Evolutionary conservation across 2,329 filamentous ascomycete genomes (phyloP).

Genomic region (Aspergillus texensis): DNA sequence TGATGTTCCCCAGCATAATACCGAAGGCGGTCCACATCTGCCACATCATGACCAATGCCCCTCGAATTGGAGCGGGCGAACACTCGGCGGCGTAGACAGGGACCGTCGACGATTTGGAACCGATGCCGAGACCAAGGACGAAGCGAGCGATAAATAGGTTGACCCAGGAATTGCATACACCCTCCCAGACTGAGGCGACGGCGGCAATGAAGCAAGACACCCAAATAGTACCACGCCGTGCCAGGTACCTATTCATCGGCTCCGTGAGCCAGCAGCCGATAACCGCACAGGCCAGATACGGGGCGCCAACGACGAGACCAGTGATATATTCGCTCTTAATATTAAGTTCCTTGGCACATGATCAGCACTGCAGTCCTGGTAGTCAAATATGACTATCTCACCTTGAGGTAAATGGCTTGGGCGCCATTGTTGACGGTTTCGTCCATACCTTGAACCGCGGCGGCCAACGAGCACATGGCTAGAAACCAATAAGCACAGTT

Average conservation of each 20-base stretch:
- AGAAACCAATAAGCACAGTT: not conserved
- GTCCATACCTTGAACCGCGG: slow-evolving; percentile 59
- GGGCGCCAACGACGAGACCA: slow-evolving; percentile 49
- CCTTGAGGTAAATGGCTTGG: slow-evolving; percentile 39
- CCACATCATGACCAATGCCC: slow-evolving; percentile 56
- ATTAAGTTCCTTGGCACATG: slow-evolving; percentile 8
- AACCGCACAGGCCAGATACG: slow-evolving; percentile 49
- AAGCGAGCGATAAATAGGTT: slow-evolving; percentile 48
- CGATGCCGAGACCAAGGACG: slow-evolving; percentile 46
- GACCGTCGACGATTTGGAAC: slow-evolving; percentile 48
- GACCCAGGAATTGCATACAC: slow-evolving; percentile 45
- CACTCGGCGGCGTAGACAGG: slow-evolving; percentile 54
- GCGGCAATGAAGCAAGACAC: slow-evolving; percentile 46
- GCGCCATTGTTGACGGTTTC: slow-evolving; percentile 55
- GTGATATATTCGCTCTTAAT: slow-evolving; percentile 33
- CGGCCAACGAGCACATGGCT: slow-evolving; percentile 56
- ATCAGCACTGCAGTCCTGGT: not conserved
- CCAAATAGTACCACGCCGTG: slow-evolving; percentile 50
- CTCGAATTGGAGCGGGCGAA: slow-evolving; percentile 52
- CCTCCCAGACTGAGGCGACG: slow-evolving; percentile 47
- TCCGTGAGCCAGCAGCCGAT: slow-evolving; percentile 54
- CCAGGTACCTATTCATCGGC: slow-evolving; percentile 49
- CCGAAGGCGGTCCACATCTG: slow-evolving; percentile 54
- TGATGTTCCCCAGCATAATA: slow-evolving; percentile 52
- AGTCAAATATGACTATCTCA: slow-evolving; percentile 6